Evolutionary conservation across 768 basidiomycete genomes (phyloP).

Genomic region (Calocybe indica): DNA sequence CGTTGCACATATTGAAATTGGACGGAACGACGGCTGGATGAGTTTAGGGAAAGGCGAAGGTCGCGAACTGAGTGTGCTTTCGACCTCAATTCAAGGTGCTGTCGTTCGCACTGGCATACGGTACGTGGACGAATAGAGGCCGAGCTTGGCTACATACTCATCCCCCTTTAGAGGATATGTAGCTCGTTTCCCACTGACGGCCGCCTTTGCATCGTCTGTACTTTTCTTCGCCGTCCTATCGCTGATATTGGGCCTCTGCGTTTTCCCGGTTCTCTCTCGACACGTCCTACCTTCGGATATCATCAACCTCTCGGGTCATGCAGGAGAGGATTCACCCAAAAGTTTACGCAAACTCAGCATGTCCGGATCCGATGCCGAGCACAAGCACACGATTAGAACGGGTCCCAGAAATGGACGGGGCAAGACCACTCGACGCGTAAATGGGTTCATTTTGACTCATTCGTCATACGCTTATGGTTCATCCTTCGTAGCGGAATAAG

Average conservation of each 20-base stretch:
- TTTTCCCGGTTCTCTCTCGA: conserved; percentile 21
- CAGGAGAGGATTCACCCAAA: too few species aligned
- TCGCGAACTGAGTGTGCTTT: conserved; percentile 64
- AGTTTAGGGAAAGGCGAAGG: conserved; percentile 62
- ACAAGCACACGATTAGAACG: too few species aligned
- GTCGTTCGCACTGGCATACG: conserved; percentile 66
- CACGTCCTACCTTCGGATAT: too few species aligned
- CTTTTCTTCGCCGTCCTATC: conserved; percentile 43
- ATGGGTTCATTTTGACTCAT: too few species aligned
- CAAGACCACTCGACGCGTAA: too few species aligned
- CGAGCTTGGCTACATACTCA: neutral
- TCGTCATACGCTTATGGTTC: too few species aligned
- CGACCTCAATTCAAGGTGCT: conserved; percentile 55
- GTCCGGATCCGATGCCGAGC: too few species aligned
- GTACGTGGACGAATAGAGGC: conserved; percentile 31
- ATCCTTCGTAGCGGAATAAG: conserved; percentile 19
- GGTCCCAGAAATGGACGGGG: too few species aligned
- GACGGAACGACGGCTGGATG: conserved; percentile 70
- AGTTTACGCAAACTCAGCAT: too few species aligned
- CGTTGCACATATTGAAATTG: conserved; percentile 62
- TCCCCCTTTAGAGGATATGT: conserved; percentile 51
- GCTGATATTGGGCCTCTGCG: conserved; percentile 40
- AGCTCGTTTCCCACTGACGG: conserved; percentile 60
- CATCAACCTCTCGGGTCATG: too few species aligned
- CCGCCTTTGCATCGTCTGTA: conserved; percentile 39